Evolutionary conservation across 305 asterid species (phyloP).

Genomic region (Fraxinus latifolia): DNA sequence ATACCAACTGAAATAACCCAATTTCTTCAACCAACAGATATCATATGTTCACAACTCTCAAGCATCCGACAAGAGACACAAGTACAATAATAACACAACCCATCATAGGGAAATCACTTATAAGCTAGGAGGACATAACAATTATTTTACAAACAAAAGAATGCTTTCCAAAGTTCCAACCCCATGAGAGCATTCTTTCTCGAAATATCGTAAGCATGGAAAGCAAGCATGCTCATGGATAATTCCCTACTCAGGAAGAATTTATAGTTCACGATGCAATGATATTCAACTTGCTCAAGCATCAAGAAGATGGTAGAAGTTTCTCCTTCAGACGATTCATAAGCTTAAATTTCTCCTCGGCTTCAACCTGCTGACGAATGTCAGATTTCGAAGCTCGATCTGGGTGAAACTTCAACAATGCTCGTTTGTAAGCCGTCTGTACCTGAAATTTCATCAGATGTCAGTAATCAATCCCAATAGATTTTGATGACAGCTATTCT

Average conservation of each 20-base stretch:
- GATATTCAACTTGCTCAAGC: background rate
- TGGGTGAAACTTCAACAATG: constrained; percentile 83
- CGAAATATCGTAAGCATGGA: background rate
- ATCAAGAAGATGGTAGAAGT: constrained; percentile 19
- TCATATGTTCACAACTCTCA: background rate
- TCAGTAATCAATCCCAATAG: constrained; percentile 8
- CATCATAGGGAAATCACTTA: background rate
- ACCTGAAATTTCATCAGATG: constrained; percentile 48
- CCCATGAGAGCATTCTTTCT: background rate
- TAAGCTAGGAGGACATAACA: background rate
- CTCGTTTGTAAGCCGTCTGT: constrained; percentile 68
- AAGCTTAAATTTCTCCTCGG: constrained; percentile 95
- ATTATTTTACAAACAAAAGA: background rate
- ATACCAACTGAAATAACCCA: background rate
- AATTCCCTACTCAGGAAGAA: background rate
- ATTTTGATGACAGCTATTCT: background rate
- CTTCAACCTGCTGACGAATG: constrained; percentile 73
- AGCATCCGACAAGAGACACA: background rate
- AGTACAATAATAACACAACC: background rate
- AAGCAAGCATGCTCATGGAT: background rate
- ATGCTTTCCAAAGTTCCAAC: background rate
- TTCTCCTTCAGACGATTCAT: constrained; percentile 39
- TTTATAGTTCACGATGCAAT: background rate
- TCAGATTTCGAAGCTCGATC: constrained; percentile 71
- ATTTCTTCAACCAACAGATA: background rate